phyloP scores from a whole-genome alignment of 257 asterid species.

The Ligustrum vulgare region DNA sequence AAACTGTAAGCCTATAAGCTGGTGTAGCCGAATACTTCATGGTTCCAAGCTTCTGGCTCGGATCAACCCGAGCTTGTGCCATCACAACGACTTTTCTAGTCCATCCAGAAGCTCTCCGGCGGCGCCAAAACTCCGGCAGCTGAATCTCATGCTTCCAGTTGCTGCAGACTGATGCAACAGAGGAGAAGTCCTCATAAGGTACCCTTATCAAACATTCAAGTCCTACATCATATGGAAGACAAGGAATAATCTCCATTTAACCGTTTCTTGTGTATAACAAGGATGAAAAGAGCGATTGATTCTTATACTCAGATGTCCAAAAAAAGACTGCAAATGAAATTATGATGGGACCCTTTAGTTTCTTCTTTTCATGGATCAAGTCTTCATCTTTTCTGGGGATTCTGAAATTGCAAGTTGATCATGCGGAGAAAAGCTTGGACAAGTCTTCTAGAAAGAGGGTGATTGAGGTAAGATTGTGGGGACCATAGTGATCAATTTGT shows the following conservation, averaged over 20 bases:
- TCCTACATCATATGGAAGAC: conserved; percentile 63
- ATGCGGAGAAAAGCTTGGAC: background rate
- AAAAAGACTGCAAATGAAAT: background rate
- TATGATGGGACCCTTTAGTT: background rate
- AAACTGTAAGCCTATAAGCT: conserved; percentile 48
- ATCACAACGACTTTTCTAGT: conserved; percentile 39
- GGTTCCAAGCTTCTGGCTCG: conserved; percentile 11
- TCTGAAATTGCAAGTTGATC: background rate
- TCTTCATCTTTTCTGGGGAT: background rate
- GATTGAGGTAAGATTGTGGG: background rate
- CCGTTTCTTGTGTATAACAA: background rate
- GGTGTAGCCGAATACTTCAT: conserved; percentile 28
- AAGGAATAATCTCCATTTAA: conserved; percentile 41
- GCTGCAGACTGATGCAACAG: conserved; percentile 51
- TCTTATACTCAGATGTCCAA: background rate
- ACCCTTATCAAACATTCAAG: conserved; percentile 57
- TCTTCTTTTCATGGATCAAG: background rate
- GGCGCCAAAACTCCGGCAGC: conserved; percentile 59
- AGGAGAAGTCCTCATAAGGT: conserved; percentile 46
- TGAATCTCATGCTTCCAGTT: conserved; percentile 52
- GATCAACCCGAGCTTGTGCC: conserved; percentile 44
- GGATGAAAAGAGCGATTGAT: background rate
- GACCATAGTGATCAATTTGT: background rate
- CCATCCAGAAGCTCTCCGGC: conserved; percentile 39
- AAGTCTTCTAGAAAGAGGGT: conserved; percentile 32